phyloP scores from a whole-genome alignment of 2,329 filamentous ascomycete species.

The Verticillium zaregamsianum region DNA sequence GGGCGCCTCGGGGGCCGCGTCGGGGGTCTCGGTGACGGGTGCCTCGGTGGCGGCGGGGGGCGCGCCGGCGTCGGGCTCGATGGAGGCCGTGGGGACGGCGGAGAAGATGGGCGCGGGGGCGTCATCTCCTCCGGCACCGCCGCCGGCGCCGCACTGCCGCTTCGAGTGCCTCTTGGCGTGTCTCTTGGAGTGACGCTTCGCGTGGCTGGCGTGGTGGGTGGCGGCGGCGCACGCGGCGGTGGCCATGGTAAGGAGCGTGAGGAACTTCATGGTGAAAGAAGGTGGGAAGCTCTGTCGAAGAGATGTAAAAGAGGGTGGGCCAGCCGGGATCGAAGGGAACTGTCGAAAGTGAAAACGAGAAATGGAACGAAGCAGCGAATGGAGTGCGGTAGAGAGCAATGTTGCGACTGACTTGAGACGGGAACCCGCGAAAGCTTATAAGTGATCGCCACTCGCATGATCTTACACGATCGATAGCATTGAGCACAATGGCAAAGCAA shows the following conservation, averaged over 20 bases:
- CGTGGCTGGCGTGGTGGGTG: constrained; percentile 7
- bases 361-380: not conserved
- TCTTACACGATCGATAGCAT: too few relatives aligned
- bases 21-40: not conserved
- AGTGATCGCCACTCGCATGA: not conserved
- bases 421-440: not conserved
- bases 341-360: not conserved
- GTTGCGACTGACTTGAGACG: not conserved
- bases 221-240: constrained; percentile 14
- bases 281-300: not conserved
- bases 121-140: not conserved
- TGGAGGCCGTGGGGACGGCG: not conserved
- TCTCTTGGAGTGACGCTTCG: not conserved
- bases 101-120: not conserved
- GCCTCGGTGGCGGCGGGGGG: not conserved
- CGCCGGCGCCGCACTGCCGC: constrained; percentile 1
- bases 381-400: not conserved
- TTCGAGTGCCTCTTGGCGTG: constrained; percentile 1
- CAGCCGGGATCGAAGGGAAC: not conserved
- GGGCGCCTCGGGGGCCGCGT: constrained; percentile 1
- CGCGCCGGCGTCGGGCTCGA: not conserved
- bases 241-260: constrained; percentile 15
- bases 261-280: constrained; percentile 16
- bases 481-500: not conserved
- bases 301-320: not conserved